These are phyloP conservation scores for Orbilia quercus DNA, from an alignment of 2,329 filamentous ascomycete genomes.

Conservation along the genomic window DNA sequence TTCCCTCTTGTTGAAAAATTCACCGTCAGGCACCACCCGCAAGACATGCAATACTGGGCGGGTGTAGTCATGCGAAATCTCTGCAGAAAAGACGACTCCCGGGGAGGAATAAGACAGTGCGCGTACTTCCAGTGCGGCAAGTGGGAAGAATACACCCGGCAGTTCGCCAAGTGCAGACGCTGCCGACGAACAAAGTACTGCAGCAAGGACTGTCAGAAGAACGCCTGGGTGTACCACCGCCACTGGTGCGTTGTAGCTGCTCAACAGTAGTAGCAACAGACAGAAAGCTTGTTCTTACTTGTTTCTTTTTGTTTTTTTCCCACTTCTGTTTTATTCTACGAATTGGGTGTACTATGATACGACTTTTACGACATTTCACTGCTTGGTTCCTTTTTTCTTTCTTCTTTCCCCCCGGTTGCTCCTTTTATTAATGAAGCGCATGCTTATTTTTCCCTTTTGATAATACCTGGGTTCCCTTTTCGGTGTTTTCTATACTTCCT, in stretches of 20 bases:
- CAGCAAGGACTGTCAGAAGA: slow-evolving; percentile 99
- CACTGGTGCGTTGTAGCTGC: slow-evolving; percentile 90
- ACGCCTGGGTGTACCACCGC: slow-evolving; percentile 96
- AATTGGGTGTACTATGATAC: slow-evolving; percentile 52
- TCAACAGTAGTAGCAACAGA: slow-evolving; percentile 36
- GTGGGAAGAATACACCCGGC: slow-evolving; percentile 95
- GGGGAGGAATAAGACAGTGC: slow-evolving; percentile 94
- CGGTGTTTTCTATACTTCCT: slow-evolving; percentile 54
- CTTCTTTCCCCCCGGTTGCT: too few species aligned
- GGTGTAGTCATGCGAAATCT: slow-evolving; percentile 99
- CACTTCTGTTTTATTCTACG: slow-evolving; percentile 54
- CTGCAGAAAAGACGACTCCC: slow-evolving; percentile 94
- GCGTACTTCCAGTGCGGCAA: slow-evolving; percentile 98
- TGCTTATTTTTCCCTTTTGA: slow-evolving; percentile 36
- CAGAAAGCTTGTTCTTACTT: slow-evolving; percentile 13
- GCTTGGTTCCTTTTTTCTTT: slow-evolving; percentile 36
- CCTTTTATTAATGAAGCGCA: slow-evolving; percentile 45
- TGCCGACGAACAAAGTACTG: slow-evolving; percentile 98
- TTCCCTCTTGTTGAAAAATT: slow-evolving; percentile 99
- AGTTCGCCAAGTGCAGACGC: slow-evolving; percentile 97
- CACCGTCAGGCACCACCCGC: slow-evolving; percentile 91
- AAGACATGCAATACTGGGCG: slow-evolving; percentile 99
- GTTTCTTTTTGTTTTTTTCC: too few species aligned
- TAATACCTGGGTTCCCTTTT: slow-evolving; percentile 55
- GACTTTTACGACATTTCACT: slow-evolving; percentile 51